A percentile compares a stretch with the other conserved stretches of the same genome.
Evolutionary conservation across 495 filamentous ascomycete species (phyloP).

Genomic region (Penicillium dipodomyicola): DNA sequence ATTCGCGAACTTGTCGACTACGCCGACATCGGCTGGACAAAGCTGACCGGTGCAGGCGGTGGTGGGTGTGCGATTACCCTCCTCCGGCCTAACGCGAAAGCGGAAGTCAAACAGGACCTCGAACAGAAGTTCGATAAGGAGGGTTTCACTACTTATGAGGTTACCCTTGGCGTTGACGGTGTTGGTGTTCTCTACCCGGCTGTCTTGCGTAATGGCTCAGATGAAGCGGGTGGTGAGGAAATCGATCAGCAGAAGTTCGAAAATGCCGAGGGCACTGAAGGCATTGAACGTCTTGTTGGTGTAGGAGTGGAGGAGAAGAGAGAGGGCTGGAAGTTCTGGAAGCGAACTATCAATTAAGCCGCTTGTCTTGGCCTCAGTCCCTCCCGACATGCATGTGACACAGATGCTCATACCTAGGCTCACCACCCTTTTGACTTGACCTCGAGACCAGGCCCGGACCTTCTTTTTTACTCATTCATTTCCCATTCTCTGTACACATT

Average conservation of each 20-base stretch:
- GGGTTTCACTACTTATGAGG: constrained; percentile 78
- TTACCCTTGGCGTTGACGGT: constrained; percentile 85
- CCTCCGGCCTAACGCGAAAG: constrained; percentile 60
- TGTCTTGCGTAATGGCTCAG: constrained; percentile 69
- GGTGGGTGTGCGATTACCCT: constrained; percentile 94
- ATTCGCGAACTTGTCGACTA: constrained; percentile 89
- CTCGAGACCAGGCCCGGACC: too few species aligned
- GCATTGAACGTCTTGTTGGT: constrained; percentile 66
- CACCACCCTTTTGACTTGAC: background rate
- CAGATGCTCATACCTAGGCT: background rate
- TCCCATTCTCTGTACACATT: constrained; percentile 31
- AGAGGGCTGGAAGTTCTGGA: constrained; percentile 96
- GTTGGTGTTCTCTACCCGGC: constrained; percentile 93
- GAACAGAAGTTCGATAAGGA: constrained; percentile 68
- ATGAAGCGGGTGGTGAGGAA: constrained; percentile 77
- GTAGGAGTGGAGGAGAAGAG: constrained; percentile 65
- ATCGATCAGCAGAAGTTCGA: constrained; percentile 93
- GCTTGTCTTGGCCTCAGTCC: background rate
- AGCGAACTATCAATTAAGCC: constrained; percentile 33
- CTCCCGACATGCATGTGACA: constrained; percentile 1
- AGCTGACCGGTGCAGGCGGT: constrained; percentile 91
- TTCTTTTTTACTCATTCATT: constrained; percentile 9
- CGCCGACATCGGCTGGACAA: constrained; percentile 91
- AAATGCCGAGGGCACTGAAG: constrained; percentile 72
- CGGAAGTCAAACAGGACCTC: constrained; percentile 55